Base-by-base conservation (phyloP, 2,329 filamentous ascomycete species). In the Paraphaeosphaeria minitans region DNA sequence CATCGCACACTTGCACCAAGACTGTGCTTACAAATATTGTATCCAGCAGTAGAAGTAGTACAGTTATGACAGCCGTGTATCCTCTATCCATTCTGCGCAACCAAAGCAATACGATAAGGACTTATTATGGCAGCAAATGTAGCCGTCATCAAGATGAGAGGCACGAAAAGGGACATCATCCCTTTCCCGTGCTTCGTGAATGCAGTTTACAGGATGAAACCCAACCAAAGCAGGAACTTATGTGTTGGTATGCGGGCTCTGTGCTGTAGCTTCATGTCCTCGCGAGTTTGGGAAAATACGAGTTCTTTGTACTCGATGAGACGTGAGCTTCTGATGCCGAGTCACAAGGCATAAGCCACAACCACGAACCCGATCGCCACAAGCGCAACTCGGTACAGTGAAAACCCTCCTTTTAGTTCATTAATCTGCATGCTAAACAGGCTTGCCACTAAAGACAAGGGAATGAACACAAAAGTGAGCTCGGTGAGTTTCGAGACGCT, bases 391-490 rank as follows among this genome's bases (percentile, higher is more conserved):
- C 21, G 7, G 29, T 65, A 66, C 0, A 60, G 9, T 1, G 55
- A 64, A 13, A 69, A 62, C 10, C 66, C 62, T 7, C 55, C 54
- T 3, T 65, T 47, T 1, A 71, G 59, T 39, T 68, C 71, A 12
- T 62, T 48, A 27, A 75, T 56, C 24, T 71, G 61, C 68, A 73
- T 74, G 45, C 71, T 71, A 61, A 71, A 74, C 2, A 73, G 46
- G 37, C 62, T 65, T 6, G 66, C 67, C 29, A 65, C 66, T 56
- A 70, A 74, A 1, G 72, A 68, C 2, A 74, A 53, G 6, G 70
- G 72, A 3, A 75, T 68, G 60, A 72, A 75, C 24, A 75, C 55
- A 45, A 75, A 75, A 3, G 71, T 70, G 3, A 75, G 63, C 37
- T 75, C 71, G 1, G 73, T 75, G 0, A 74, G 60, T 47, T 74